Percentiles rank a stretch among this genome's conserved stretches.
These are phyloP conservation scores for Pseudonectria buxi DNA, from an alignment of 2,329 filamentous ascomycete genomes.

Conservation along the genomic window DNA sequence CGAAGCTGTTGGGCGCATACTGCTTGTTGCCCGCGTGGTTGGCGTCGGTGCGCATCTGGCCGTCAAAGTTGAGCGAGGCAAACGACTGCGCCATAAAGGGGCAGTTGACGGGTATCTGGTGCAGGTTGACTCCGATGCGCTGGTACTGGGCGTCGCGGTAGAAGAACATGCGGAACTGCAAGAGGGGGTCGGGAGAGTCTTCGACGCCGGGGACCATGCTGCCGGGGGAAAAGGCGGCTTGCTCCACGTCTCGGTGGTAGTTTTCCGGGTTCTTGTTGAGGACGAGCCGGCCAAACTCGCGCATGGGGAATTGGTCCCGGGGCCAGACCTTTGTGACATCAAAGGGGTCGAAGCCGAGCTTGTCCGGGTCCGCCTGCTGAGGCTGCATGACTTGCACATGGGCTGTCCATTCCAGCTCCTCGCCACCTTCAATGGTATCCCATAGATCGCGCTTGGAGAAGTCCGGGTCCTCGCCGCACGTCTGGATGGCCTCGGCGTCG, in stretches of 20 bases:
- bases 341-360: constrained; percentile 57
- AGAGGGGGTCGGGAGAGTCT: constrained; percentile 57
- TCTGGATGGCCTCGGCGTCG: constrained; percentile 27
- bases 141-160: too few species aligned
- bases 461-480: constrained; percentile 44
- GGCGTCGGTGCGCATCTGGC: too few species aligned
- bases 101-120: too few species aligned
- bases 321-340: constrained; percentile 67
- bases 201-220: constrained; percentile 59
- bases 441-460: constrained; percentile 32
- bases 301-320: constrained; percentile 53
- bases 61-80: too few species aligned
- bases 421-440: constrained; percentile 49
- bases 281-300: constrained; percentile 54
- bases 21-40: too few species aligned
- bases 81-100: too few species aligned
- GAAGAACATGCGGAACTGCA: too few species aligned
- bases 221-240: constrained; percentile 59
- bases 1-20: too few species aligned
- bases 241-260: constrained; percentile 65
- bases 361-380: constrained; percentile 54
- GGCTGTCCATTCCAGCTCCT: constrained; percentile 57
- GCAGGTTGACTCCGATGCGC: too few species aligned
- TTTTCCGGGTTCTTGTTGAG: constrained; percentile 58
- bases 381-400: constrained; percentile 58